Evolutionary conservation across 805 yeast genomes (phyloP).

Genomic region (Candida vaughaniae): DNA sequence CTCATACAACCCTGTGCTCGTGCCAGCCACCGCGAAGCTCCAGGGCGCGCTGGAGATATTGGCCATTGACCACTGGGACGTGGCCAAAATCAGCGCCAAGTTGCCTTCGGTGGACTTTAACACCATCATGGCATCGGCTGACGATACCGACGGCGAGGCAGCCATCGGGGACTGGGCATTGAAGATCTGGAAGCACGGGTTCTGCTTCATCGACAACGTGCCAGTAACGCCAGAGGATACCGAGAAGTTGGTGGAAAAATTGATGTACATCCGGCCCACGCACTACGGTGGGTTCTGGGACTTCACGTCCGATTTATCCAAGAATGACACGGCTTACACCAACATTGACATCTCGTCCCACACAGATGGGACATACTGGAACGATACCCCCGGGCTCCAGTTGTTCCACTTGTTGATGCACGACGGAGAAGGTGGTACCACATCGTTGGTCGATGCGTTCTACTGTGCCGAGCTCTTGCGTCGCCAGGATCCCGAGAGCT

Average conservation of each 20-base stretch:
- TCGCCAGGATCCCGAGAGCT: slow-evolving; percentile 49
- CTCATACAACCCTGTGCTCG: slow-evolving; percentile 51
- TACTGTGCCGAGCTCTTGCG: slow-evolving; percentile 53
- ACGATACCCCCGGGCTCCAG: slow-evolving; percentile 70
- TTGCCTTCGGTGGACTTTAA: slow-evolving; percentile 51
- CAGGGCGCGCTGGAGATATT: slow-evolving; percentile 29
- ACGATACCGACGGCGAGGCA: slow-evolving; percentile 27
- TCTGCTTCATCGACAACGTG: slow-evolving; percentile 58
- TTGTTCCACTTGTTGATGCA: slow-evolving; percentile 63
- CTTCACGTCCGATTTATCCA: slow-evolving; percentile 65
- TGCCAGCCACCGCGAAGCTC: slow-evolving; percentile 27
- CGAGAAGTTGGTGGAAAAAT: slow-evolving; percentile 52
- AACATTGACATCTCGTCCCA: slow-evolving; percentile 62
- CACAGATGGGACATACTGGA: slow-evolving; percentile 76
- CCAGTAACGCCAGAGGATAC: slow-evolving; percentile 63
- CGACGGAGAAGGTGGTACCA: slow-evolving; percentile 66
- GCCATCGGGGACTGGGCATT: slow-evolving; percentile 56
- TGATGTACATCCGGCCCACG: slow-evolving; percentile 62
- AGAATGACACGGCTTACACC: slow-evolving; percentile 71
- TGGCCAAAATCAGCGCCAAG: slow-evolving; percentile 32
- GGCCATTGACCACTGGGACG: slow-evolving; percentile 44
- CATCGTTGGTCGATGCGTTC: slow-evolving; percentile 67
- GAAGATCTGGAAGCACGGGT: slow-evolving; percentile 57
- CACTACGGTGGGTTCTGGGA: slow-evolving; percentile 85
- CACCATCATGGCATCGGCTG: slow-evolving; percentile 39